Percentiles rank a stretch among this genome's conserved stretches.
phyloP scores from a whole-genome alignment of 768 basidiomycete genomes.

The Tricholoma flavovirens region DNA sequence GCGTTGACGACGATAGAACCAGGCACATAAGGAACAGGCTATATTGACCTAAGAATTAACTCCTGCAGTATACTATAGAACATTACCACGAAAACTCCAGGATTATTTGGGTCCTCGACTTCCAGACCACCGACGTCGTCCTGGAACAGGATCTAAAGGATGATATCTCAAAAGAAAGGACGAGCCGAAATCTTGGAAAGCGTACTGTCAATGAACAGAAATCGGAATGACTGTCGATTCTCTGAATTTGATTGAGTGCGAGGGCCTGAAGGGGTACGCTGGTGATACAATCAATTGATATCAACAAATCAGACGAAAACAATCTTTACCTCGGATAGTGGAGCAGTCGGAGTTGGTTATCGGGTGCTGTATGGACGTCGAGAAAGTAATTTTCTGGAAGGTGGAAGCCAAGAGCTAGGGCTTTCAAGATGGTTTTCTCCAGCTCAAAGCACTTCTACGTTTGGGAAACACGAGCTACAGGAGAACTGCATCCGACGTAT shows the following conservation, averaged over 20 bases:
- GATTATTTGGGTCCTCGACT: constrained; percentile 46
- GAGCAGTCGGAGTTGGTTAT: constrained; percentile 53
- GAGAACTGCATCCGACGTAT: constrained; percentile 1
- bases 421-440: constrained; percentile 38
- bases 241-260: constrained; percentile 29
- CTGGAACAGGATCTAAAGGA: constrained; percentile 42
- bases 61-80: background rate
- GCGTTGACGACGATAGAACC: constrained; percentile 47
- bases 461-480: background rate
- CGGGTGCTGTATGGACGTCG: constrained; percentile 33
- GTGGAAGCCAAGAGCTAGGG: constrained; percentile 42
- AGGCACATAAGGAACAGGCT: constrained; percentile 38
- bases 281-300: background rate
- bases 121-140: constrained; percentile 58
- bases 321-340: constrained; percentile 42
- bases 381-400: constrained; percentile 41
- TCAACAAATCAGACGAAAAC: no score
- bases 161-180: background rate
- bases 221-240: constrained; percentile 50
- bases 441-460: constrained; percentile 35
- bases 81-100: constrained; percentile 34
- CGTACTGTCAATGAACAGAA: constrained; percentile 49
- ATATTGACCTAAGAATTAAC: background rate
- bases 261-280: constrained; percentile 31
- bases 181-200: background rate